Evolutionary conservation across 1,284 basidiomycete genomes (phyloP), one percentile per base, ranked within the genome.

Genomic region (Sporisorium iseilematis-ciliati): DNA sequence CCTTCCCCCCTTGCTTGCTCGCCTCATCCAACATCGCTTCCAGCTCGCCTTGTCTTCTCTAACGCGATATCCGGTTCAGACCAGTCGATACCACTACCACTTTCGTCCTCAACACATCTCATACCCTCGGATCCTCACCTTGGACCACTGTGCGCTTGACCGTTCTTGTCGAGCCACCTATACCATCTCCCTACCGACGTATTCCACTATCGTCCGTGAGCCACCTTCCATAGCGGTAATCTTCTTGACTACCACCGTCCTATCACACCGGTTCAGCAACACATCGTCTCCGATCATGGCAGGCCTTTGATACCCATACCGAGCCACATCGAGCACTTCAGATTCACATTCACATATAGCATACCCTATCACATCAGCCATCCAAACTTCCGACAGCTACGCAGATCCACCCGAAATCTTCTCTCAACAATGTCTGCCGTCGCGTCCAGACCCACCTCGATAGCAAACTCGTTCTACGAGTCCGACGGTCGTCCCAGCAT

Each of bases 381-480:
- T 5, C 20, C 42, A 2, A 6, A 21, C 33, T 21, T 33, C 29
- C 31, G 31, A 4, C n/a, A 50, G 49, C 49, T n/a, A 23, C 21
- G 49, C 20, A 35, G 49, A 29, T 50, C 26, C 31, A 21, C 35
- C 29, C 25, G 48, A 33, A 25, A 55, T 21, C 48, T 7, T 33
- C 6, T 11, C 10, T 5, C 10, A 35, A 55, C 6, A 45, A 74
- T 74, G 71, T 74, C 65, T 21, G 62, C 71, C 51, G 41, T 68
- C 50, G 65, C 71, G 16, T 38, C 65, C 20, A 63, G 62, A 38
- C 64, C 62, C 38, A 25, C 50, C 16, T 68, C 71, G 12, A 53
- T 53, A 1, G 65, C 71, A 25, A 74, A 74, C 50, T 74, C 71
- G 26, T 68, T 68, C 65, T 74, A 65, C 65, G 65, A 74, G 35